Base-by-base conservation (phyloP, 2,329 filamentous ascomycete species). In the Aspergillus udagawae region DNA sequence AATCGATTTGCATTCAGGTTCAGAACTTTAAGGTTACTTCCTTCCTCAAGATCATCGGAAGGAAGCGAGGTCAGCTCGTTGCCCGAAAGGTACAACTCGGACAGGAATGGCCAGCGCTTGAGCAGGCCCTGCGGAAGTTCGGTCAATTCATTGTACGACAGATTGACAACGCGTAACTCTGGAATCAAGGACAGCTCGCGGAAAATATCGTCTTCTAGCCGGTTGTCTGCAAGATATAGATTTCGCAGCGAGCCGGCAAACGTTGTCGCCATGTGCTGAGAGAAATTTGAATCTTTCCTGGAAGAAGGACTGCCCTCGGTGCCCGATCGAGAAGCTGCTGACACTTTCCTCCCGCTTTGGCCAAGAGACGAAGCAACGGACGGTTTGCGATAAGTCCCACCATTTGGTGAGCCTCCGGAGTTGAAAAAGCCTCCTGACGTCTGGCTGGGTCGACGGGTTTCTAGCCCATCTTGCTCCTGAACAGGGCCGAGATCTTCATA, bases 1-100 rank as follows among this genome's bases (percentile, higher is more conserved):
- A 99, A 99, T 71, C 96, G 94, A 78, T 99, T 99, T 71, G 89
- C 90, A 77, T 99, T 99, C 77, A 99, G 90, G 72, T 97, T 92
- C 6, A 99, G 83, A 4, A 95, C 86, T 71, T 94, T 92, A 42
- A 99, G 81, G 52, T 91, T 85, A 67, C 90, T 92, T 58, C 89
- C 88, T 69, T 97, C 91, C 74, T 96, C 93, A 49, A 99, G 80
- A 67, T 99, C 94, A 74, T 99, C 94, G 0, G 92, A 91, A 2
- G 94, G 94, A 42, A 99, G 78, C 14, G 89, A 93, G 0, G 92
- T 95, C 54, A 99, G 79, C 66, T 96, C 92, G 67, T 99, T 99
- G 28, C 94, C 93, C 2, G 94, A 97, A 3, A 99, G 81, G 68
- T 97, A 97, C 14, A 99, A 81, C 75, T 99, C 94, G 0, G 90